These are phyloP conservation scores for Colletotrichum eleusines DNA, from an alignment of 2,329 filamentous ascomycete genomes.

Conservation along the genomic window DNA sequence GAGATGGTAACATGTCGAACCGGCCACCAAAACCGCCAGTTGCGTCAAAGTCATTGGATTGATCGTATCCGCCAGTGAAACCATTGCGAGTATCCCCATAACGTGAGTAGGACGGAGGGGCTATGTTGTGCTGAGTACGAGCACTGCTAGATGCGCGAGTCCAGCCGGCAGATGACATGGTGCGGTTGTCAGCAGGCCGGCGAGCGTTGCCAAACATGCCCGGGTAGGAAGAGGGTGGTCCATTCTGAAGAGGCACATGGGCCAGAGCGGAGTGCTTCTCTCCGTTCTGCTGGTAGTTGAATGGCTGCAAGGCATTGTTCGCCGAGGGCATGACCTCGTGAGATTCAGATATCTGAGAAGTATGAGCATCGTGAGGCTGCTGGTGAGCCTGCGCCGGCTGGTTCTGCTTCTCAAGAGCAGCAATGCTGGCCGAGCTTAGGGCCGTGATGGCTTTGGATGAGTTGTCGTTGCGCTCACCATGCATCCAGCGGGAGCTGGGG, in stretches of 20 bases:
- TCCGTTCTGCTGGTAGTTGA: conserved; percentile 24
- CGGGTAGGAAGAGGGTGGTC: conserved; percentile 21
- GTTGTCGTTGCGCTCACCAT: conserved; percentile 15
- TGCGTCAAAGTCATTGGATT: conserved; percentile 6
- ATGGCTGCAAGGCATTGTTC: conserved; percentile 31
- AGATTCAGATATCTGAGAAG: neutral
- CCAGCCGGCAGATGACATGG: conserved; percentile 36
- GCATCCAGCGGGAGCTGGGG: conserved; percentile 34
- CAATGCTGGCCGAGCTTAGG: conserved; percentile 34
- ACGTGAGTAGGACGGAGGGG: conserved; percentile 22
- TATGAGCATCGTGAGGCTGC: neutral
- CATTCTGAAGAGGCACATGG: conserved; percentile 14
- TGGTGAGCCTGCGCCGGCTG: conserved; percentile 9
- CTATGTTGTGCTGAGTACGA: conserved; percentile 5
- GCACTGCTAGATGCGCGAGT: conserved; percentile 19
- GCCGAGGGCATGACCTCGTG: conserved; percentile 16
- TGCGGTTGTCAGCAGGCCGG: conserved; percentile 25
- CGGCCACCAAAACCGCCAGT: neutral
- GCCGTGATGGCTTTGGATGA: conserved; percentile 23
- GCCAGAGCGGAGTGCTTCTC: conserved; percentile 3
- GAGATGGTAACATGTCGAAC: conserved; percentile 21
- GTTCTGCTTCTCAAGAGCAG: conserved; percentile 33
- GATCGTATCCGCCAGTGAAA: conserved; percentile 18
- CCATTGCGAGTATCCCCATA: conserved; percentile 12
- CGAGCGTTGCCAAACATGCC: conserved; percentile 24